Base-by-base conservation (phyloP, 106 monocot species). In the Agapanthus africanus region DNA sequence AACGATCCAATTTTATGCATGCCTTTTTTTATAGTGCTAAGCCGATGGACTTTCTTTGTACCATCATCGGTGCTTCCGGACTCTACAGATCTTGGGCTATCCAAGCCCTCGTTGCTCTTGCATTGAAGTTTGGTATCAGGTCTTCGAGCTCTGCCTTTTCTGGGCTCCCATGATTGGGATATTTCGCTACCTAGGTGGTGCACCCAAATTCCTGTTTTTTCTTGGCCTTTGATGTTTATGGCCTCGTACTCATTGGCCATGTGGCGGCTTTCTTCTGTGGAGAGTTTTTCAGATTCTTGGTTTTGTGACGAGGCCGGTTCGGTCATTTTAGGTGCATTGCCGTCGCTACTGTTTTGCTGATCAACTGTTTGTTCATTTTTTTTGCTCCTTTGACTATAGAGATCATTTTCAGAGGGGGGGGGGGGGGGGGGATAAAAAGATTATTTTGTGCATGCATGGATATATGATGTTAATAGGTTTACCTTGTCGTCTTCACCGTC, bases 401-500 rank as follows among this genome's bases (percentile, higher is more conserved):
- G 25, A 3, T 35, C 19, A 2, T 34, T 16, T 2, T 61, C 19
- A 18, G 23, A n/a, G n/a, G n/a, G n/a, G n/a, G n/a, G n/a, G n/a
- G n/a, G n/a, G n/a, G n/a, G n/a, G n/a, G n/a, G n/a, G n/a, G n/a
- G n/a, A n/a, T n/a, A n/a, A n/a, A 35, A 35, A 61, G 33, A 61
- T 19, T 16, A 61, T 19, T 36, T 35, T 18, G 60, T 35, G 18
- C 35, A 61, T 32, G 60, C 28, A 30, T 34, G 19, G 11, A 42
- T 14, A 65, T 66, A 28, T 66, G 3, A 14, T 66, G 7, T 49
- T 68, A 44, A 32, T 57, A n/a, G n/a, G n/a, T 10, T 18, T 77
- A 83, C 83, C 70, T 84, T 83, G 18, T 71, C 70, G 38, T 66
- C 22, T 33, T 79, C 91, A 59, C 42, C 80, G 73, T 92, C 89